Conservation (phyloP, 331 rosid genomes). For the Dryas integrifolia region DNA sequence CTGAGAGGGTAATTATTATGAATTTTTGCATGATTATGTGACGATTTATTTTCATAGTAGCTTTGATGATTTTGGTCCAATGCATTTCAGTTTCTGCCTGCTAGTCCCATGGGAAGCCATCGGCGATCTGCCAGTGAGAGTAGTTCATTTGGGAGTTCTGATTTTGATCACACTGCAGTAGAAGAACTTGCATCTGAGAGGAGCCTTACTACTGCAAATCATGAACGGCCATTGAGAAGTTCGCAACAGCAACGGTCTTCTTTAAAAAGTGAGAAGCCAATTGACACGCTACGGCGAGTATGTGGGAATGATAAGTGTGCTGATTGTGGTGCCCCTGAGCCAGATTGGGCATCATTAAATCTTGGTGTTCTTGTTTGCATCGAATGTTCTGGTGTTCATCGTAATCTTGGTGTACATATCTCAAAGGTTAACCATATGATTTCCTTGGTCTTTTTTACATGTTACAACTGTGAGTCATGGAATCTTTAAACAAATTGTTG, state of each 20-base stretch:
- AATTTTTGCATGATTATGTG: slow-evolving; percentile 15
- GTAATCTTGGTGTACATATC: slow-evolving; percentile 97
- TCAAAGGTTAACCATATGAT: slow-evolving; percentile 64
- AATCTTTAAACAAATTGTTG: background rate
- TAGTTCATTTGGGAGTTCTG: slow-evolving; percentile 98
- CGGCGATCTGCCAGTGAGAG: slow-evolving; percentile 94
- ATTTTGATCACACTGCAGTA: slow-evolving; percentile 72
- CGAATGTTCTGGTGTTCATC: slow-evolving; percentile 98
- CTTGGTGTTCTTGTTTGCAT: slow-evolving; percentile 99
- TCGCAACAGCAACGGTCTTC: slow-evolving; percentile 75
- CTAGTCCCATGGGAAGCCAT: slow-evolving; percentile 98
- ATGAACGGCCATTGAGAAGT: slow-evolving; percentile 72
- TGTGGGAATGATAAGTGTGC: slow-evolving; percentile 95
- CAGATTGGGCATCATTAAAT: slow-evolving; percentile 99
- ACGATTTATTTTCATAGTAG: slow-evolving; percentile 20
- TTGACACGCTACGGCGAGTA: slow-evolving; percentile 78
- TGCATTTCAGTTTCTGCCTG: slow-evolving; percentile 64
- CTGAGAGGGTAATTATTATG: slow-evolving; percentile 74
- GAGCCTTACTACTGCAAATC: slow-evolving; percentile 47
- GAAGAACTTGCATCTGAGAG: slow-evolving; percentile 82
- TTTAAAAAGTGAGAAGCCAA: slow-evolving; percentile 81
- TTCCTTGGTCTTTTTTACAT: slow-evolving; percentile 12
- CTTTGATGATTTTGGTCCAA: slow-evolving; percentile 26
- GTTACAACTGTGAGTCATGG: slow-evolving; percentile 18
- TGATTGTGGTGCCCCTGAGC: slow-evolving; percentile 95